Base-by-base conservation (phyloP, 176 grass and related monocot genomes). In the Bothriochloa decipiens region DNA sequence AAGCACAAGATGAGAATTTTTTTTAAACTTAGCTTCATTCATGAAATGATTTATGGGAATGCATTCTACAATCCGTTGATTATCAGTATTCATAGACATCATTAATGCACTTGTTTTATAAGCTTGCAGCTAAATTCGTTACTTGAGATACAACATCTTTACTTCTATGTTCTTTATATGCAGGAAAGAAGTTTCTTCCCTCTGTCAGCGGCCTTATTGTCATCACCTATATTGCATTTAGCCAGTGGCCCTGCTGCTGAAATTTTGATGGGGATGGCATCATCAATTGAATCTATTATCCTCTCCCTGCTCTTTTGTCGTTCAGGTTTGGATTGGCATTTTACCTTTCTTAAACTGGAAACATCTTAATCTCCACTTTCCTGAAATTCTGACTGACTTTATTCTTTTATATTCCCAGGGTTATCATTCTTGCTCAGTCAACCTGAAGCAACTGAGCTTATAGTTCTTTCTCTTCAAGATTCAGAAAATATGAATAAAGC, bases 131-230 rank as follows among this genome's bases (percentile, higher is more conserved):
- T 78, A 16, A 78, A 26, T 78, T 42, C 50, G 50, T 69, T 7
- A 36, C 52, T 72, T 62, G 16, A 61, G 76, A 78, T 82, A 28
- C 65, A 17, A 57, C 17, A 66, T 61, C 64, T 78, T 82, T 77
- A 72, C 22, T 35, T 86, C 7, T 47, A 32, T 91, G 64, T 70
- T 79, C 41, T 80, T 84, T 81, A 69, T 76, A 72, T 80, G 87
- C 77, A 98, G 96, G 96, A 98, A 88, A 87, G 70, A 82, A 89
- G 91, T 78, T 95, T 98, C 89, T 87, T 98, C 50, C 89, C 89
- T 77, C 65, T 98, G 23, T 95, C 91, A 74, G 89, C 89, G 40
- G 96, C 93, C 60, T 89, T 98, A 20, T 84, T 98, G 52, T 98
- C 96, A 45, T 98, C 89, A 78, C 91, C 87, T 63, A 53, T 83